These are phyloP conservation scores for Penicillium sp. DNA, from an alignment of 2,329 filamentous ascomycete genomes.

Conservation along the genomic window DNA sequence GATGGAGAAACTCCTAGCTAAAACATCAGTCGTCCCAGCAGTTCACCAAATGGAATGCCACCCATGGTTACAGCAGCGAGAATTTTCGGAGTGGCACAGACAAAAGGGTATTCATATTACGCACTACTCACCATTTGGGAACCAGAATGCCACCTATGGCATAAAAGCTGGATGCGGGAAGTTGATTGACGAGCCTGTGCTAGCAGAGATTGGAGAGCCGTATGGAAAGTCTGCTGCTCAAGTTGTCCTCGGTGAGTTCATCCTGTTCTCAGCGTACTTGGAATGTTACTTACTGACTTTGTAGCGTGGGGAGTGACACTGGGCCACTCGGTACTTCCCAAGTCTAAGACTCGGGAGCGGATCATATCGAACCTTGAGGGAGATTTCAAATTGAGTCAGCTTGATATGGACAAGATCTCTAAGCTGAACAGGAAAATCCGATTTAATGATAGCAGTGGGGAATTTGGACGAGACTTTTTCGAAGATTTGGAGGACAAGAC, in stretches of 20 bases:
- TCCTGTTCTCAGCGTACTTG: background rate
- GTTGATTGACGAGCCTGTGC: slow-evolving; percentile 53
- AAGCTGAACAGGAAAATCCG: slow-evolving; percentile 61
- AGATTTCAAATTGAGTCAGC: slow-evolving; percentile 60
- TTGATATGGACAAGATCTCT: slow-evolving; percentile 60
- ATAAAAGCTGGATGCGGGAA: slow-evolving; percentile 45
- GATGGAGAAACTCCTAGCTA: slow-evolving; percentile 49
- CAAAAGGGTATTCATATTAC: slow-evolving; percentile 55
- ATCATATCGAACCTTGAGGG: slow-evolving; percentile 47
- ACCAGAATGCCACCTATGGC: slow-evolving; percentile 54
- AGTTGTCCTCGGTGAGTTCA: slow-evolving; percentile 47
- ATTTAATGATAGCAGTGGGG: slow-evolving; percentile 60
- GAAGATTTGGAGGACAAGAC: slow-evolving; percentile 58
- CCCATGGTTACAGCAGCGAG: slow-evolving; percentile 53
- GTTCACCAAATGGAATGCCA: slow-evolving; percentile 56
- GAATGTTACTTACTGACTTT: slow-evolving; percentile 3
- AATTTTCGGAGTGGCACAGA: slow-evolving; percentile 52
- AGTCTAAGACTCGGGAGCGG: slow-evolving; percentile 49
- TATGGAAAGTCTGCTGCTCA: slow-evolving; percentile 54
- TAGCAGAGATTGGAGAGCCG: slow-evolving; percentile 55
- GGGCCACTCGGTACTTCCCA: slow-evolving; percentile 55
- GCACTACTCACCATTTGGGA: slow-evolving; percentile 58
- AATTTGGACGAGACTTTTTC: slow-evolving; percentile 62
- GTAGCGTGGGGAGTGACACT: slow-evolving; percentile 56
- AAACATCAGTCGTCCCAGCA: slow-evolving; percentile 48